Percentiles rank a stretch among this genome's conserved stretches.
Evolutionary conservation across 83 land plant genomes (phyloP).

Genomic region (Diphasiastrum complanatum): DNA sequence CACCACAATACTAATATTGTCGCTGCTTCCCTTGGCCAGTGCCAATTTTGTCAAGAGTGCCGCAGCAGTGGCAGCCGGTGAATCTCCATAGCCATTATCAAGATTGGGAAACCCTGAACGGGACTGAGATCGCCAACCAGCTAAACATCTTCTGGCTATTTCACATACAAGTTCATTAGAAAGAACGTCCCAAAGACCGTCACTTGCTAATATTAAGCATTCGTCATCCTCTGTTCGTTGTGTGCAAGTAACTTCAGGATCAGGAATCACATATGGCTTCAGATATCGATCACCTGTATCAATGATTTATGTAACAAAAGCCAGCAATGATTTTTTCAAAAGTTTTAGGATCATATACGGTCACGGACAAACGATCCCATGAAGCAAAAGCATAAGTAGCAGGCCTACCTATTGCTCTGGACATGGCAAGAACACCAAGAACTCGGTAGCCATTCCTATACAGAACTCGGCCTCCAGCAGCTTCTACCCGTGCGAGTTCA

Average conservation of each 20-base stretch:
- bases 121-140: conserved; percentile 9
- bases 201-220: conserved; percentile 29
- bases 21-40: conserved; percentile 28
- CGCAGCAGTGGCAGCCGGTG: conserved; percentile 24
- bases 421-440: conserved; percentile 87
- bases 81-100: neutral
- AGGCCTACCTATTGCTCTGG: conserved; percentile 95
- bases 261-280: conserved; percentile 30
- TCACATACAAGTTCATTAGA: conserved; percentile 28
- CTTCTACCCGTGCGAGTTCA: conserved; percentile 79
- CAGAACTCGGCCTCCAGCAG: conserved; percentile 89
- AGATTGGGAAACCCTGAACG: neutral
- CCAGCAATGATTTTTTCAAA: too few relatives aligned
- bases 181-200: conserved; percentile 31
- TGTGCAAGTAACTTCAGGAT: conserved; percentile 26
- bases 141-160: conserved; percentile 16
- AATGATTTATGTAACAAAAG: too few relatives aligned
- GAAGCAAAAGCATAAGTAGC: too few relatives aligned
- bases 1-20: conserved; percentile 29
- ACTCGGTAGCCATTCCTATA: conserved; percentile 92
- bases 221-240: conserved; percentile 26
- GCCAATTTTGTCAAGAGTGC: conserved; percentile 28
- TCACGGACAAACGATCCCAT: too few relatives aligned
- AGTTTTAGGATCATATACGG: too few relatives aligned
- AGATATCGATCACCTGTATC: conserved; percentile 28